Evolutionary conservation across 176 grass and related monocot species (phyloP).

Genomic region (Pharus latifolius): DNA sequence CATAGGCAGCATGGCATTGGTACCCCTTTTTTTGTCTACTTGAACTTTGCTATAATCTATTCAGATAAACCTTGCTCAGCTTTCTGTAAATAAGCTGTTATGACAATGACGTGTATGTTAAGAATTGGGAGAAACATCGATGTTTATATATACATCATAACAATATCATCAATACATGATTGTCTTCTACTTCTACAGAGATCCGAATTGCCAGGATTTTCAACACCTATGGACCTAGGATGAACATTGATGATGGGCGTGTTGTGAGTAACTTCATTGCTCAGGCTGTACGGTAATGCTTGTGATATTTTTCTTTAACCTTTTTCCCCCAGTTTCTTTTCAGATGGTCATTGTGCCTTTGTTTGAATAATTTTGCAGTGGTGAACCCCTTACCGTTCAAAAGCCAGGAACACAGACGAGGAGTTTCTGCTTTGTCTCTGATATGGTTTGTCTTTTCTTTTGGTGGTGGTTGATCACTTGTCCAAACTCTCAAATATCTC

Average conservation of each 20-base stretch:
- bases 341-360: conserved; percentile 11
- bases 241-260: conserved; percentile 99
- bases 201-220: conserved; percentile 99
- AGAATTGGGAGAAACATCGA: too few species aligned
- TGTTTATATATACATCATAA: too few species aligned
- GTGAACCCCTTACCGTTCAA: conserved; percentile 85
- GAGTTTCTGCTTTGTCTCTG: conserved; percentile 96
- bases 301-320: conserved; percentile 2
- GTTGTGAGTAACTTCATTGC: conserved; percentile 99
- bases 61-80: too few species aligned
- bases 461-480: not conserved
- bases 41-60: too few species aligned
- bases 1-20: conserved; percentile 99
- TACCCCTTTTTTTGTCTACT: conserved; percentile 29
- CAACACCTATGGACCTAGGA: conserved; percentile 99
- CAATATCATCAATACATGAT: too few species aligned
- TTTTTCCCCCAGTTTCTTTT: not conserved
- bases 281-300: conserved; percentile 89
- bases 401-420: conserved; percentile 97
- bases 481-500: not conserved
- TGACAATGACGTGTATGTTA: too few species aligned
- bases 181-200: conserved; percentile 39
- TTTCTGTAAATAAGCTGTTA: too few species aligned
- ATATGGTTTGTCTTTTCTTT: conserved; percentile 59
- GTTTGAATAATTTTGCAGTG: conserved; percentile 47